Percentiles rank a stretch among this genome's conserved stretches.
Conservation (phyloP, 495 filamentous ascomycete genomes). For the Endocarpon pusillum region DNA sequence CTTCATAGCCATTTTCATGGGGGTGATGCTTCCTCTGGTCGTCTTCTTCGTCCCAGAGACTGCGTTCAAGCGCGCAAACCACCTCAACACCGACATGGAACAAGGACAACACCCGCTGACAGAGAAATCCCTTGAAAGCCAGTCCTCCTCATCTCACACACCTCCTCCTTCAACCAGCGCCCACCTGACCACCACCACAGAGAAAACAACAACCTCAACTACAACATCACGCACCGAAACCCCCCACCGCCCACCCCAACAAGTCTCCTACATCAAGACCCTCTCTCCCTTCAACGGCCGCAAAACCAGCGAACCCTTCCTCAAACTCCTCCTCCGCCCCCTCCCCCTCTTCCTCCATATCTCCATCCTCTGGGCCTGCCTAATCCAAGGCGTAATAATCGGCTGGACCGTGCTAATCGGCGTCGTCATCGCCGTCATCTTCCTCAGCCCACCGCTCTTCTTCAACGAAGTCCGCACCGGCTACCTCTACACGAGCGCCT, state of each 20-base stretch:
- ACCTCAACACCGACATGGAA: conserved; percentile 44
- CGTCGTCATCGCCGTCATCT: conserved; percentile 67
- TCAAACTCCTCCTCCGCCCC: conserved; percentile 42
- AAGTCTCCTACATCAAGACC: conserved; percentile 33
- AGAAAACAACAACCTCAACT: neutral
- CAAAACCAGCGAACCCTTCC: conserved; percentile 48
- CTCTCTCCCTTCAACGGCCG: conserved; percentile 65
- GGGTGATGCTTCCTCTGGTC: conserved; percentile 43
- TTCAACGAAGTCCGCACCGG: conserved; percentile 70
- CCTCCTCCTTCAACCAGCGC: conserved; percentile 6
- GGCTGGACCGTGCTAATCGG: conserved; percentile 94
- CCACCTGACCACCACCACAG: conserved; percentile 1
- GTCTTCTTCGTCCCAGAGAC: conserved; percentile 79
- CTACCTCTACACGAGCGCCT: conserved; percentile 78
- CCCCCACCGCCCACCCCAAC: conserved; percentile 13
- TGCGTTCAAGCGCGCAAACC: conserved; percentile 46
- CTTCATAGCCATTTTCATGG: conserved; percentile 49
- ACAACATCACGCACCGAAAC: conserved; percentile 1
- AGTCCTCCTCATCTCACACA: neutral
- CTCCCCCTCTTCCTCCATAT: conserved; percentile 61
- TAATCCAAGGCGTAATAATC: conserved; percentile 81
- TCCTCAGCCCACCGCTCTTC: conserved; percentile 61
- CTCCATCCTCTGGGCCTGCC: conserved; percentile 72
- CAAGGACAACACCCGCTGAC: conserved; percentile 6
- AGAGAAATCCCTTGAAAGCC: neutral